These are phyloP conservation scores for Berkeleyomyces rouxiae DNA, from an alignment of 2,329 filamentous ascomycete species.

Conservation along the genomic window DNA sequence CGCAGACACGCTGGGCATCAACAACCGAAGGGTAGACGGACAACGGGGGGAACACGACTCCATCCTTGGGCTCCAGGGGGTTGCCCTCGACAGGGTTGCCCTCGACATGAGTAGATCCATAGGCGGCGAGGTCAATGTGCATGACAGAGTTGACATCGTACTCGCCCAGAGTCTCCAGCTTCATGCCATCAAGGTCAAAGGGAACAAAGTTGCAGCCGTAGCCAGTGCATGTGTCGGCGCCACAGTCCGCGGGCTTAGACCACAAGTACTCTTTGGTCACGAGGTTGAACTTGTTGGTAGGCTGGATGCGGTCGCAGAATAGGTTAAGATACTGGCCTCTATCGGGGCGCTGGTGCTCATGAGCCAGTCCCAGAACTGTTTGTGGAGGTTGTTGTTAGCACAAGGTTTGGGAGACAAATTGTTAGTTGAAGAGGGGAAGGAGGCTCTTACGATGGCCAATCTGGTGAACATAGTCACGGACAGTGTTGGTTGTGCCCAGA, in stretches of 20 bases:
- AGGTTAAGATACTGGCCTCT: conserved; percentile 2
- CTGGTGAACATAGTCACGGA: conserved; percentile 9
- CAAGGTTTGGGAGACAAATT: too few species aligned
- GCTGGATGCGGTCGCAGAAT: conserved; percentile 6
- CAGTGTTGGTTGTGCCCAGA: background rate
- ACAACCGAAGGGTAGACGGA: background rate
- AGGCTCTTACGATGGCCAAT: conserved; percentile 12
- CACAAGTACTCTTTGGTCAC: background rate
- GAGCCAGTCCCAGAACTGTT: conserved; percentile 10
- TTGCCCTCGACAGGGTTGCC: too few species aligned
- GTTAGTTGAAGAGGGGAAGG: too few species aligned
- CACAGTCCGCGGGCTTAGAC: conserved; percentile 1
- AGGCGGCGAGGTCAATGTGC: conserved; percentile 7
- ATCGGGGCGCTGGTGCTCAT: conserved; percentile 11
- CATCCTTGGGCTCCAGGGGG: background rate
- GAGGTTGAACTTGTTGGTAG: background rate
- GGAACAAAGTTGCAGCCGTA: conserved; percentile 11
- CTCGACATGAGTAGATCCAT: background rate
- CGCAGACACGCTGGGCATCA: conserved; percentile 8
- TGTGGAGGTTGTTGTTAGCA: background rate
- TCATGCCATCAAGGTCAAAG: background rate
- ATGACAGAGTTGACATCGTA: conserved; percentile 12
- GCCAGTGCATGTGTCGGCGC: conserved; percentile 4
- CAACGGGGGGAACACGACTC: background rate
- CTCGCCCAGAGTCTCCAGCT: background rate